phyloP scores from a whole-genome alignment of 352 stramenopile species.

The Blastocystis sp. region DNA sequence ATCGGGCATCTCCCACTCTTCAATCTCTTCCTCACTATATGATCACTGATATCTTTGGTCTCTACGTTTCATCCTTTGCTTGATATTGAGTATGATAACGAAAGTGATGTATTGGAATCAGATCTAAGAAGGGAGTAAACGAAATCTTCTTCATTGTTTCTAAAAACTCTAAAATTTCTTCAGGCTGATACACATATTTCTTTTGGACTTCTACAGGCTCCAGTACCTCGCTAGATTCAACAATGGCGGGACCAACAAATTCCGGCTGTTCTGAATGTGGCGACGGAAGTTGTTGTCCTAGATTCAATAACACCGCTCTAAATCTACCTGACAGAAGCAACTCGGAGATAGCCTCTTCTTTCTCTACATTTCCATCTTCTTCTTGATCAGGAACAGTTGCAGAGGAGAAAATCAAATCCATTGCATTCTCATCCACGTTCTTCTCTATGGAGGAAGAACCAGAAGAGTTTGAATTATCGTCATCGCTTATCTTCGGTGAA shows the following conservation, averaged over 20 bases:
- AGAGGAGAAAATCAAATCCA: not conserved
- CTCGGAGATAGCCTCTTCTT: not conserved
- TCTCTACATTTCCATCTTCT: not conserved
- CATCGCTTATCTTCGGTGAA: not conserved
- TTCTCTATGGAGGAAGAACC: not conserved
- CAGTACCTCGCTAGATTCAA: not conserved
- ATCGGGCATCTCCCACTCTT: slow-evolving; percentile 42
- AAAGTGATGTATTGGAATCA: not conserved
- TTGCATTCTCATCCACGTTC: not conserved
- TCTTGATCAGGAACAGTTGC: not conserved
- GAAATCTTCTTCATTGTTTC: not conserved
- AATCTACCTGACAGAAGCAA: not conserved
- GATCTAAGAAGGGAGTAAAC: not conserved
- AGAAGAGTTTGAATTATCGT: not conserved
- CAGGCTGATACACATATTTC: not conserved
- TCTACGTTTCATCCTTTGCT: not conserved
- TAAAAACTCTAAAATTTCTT: slow-evolving; percentile 6
- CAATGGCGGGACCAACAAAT: slow-evolving; percentile 23
- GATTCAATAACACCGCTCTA: not conserved
- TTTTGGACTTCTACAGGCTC: not conserved
- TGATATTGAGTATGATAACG: not conserved
- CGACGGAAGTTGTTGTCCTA: not conserved
- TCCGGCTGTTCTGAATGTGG: not conserved
- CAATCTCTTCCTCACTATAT: not conserved
- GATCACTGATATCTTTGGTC: not conserved